These are phyloP conservation scores for Phyllosticta citrichinensis DNA, from an alignment of 2,329 filamentous ascomycete species.

Conservation along the genomic window DNA sequence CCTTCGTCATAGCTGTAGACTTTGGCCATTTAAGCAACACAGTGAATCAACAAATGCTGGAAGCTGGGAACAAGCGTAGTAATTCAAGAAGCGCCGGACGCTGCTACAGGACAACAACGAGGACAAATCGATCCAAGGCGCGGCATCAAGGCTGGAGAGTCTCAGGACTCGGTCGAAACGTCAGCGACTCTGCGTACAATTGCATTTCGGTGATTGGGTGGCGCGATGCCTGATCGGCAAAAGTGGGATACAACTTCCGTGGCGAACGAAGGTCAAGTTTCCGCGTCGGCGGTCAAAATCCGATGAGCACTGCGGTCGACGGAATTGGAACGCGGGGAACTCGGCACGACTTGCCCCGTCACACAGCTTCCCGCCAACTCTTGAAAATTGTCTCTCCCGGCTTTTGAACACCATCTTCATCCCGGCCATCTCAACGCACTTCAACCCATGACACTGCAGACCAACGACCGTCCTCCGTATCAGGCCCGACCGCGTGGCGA, in stretches of 20 bases:
- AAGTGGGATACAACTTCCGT: constrained; percentile 11
- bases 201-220: constrained; percentile 6
- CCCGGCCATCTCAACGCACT: neutral
- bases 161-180: neutral
- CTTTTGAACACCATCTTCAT: neutral
- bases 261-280: neutral
- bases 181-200: constrained; percentile 1
- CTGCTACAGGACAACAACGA: neutral
- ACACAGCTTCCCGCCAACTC: neutral
- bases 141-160: neutral
- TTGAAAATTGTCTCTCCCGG: neutral
- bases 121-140: neutral
- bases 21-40: constrained; percentile 41
- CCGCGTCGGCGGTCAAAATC: constrained; percentile 8
- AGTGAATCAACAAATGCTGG: neutral
- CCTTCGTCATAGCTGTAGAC: constrained; percentile 58
- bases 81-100: neutral
- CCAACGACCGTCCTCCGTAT: neutral
- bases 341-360: constrained; percentile 6
- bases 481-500: constrained; percentile 1
- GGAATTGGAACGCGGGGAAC: neutral
- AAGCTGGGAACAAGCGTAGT: neutral
- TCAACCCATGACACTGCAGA: neutral
- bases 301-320: neutral
- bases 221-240: constrained; percentile 4